Base-by-base conservation (phyloP, 257 asterid species). In the Verbena officinalis region DNA sequence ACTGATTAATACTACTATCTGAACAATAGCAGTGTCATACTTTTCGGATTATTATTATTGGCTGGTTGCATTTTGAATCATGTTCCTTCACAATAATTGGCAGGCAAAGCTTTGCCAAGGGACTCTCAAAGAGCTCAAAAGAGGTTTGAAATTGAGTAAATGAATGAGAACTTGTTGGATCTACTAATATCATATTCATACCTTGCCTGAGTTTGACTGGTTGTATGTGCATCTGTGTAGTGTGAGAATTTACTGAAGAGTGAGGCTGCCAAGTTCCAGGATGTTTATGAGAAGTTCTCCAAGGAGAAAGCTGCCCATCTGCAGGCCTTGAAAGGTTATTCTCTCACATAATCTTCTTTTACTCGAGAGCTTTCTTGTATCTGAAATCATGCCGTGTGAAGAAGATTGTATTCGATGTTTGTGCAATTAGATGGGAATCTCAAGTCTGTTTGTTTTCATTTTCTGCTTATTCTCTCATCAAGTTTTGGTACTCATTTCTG, bases 81-180 rank as follows among this genome's bases (percentile, higher is more conserved):
- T 70, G 69, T 50, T 78, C 33, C 15, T 56, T 69, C 59, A 68
- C 46, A 55, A 46, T 65, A 33, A 65, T 77, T 76, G 64, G 70
- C 89, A 93, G 97, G 89, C 97, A 86, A 75, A 63, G 59, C 81
- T 90, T 93, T 71, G 89, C 89, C 1, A 90, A 84, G 85, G 81
- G 82, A 72, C 87, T 93, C 59, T 78, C 77, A 55, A 90, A 93
- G 91, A 87, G 90, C 89, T 84, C 97, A 67, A 87, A 86, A 78
- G 99, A 90, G 96, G 99, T 89, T 54, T 68, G 63, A 19, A 27
- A 40, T 62, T 20, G 52, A 53, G 54, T 14, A 19, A 64, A 67
- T 19, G 51, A 68, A 71, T 50, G 49, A 34, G 38, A 33, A 20
- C 42, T 65, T 27, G 42, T 53, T 51, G 73, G 65, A 40, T 65